A percentile compares a stretch with the other conserved stretches of the same genome.
Evolutionary conservation across 768 basidiomycete genomes (phyloP).

Genomic region (Hericium alpestre): DNA sequence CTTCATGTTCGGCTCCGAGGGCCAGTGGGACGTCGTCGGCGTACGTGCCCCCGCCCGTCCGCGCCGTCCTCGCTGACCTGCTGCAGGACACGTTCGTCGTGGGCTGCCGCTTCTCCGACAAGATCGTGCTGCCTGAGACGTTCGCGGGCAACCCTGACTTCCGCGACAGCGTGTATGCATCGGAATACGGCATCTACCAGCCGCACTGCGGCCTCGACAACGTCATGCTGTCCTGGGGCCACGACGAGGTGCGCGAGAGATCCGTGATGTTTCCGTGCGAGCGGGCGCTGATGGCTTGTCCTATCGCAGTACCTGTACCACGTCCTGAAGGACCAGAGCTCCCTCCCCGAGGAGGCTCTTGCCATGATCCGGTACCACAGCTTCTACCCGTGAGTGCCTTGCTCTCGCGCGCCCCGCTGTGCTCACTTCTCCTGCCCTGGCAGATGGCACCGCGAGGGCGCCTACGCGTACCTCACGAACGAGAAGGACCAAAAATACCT

Average conservation of each 20-base stretch:
- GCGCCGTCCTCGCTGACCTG: constrained; percentile 1
- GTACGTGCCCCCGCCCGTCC: constrained; percentile 28
- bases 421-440: not conserved
- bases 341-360: constrained; percentile 69
- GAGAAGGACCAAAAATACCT: constrained; percentile 56
- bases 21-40: constrained; percentile 94
- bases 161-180: constrained; percentile 53
- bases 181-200: constrained; percentile 65
- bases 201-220: constrained; percentile 76
- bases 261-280: not conserved
- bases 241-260: constrained; percentile 62
- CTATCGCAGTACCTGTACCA: constrained; percentile 63
- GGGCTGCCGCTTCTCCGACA: constrained; percentile 78
- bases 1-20: constrained; percentile 73
- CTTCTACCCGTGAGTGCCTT: constrained; percentile 64
- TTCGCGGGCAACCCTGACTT: constrained; percentile 67
- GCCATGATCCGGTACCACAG: constrained; percentile 93
- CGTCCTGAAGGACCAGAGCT: constrained; percentile 73
- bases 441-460: constrained; percentile 82
- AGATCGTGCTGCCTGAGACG: constrained; percentile 72
- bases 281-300: not conserved
- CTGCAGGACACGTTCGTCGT: constrained; percentile 64
- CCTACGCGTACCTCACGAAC: constrained; percentile 71
- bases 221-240: constrained; percentile 85
- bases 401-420: not conserved